Conservation (phyloP, 176 grass and related monocot species). For the Lolium multiflorum region DNA sequence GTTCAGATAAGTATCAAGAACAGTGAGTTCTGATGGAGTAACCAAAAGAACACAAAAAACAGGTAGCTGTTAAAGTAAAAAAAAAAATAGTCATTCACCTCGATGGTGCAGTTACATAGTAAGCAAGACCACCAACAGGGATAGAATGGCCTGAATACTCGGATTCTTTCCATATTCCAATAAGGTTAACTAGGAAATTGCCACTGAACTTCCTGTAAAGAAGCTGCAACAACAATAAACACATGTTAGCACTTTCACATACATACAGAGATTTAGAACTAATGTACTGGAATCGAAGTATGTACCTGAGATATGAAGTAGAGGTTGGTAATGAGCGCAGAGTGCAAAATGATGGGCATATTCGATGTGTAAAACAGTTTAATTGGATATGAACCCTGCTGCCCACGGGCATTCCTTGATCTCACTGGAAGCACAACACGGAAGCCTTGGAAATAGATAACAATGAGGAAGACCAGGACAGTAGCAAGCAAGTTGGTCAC, state of each 20-base stretch:
- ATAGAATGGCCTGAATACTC: constrained; percentile 89
- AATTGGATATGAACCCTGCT: constrained; percentile 98
- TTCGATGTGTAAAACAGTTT: constrained; percentile 98
- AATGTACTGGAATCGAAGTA: neutral
- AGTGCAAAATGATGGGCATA: constrained; percentile 98
- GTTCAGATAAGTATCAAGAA: constrained; percentile 38
- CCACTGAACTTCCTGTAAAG: constrained; percentile 93
- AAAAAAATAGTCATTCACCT: constrained; percentile 58
- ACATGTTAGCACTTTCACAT: constrained; percentile 27
- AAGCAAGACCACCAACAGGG: constrained; percentile 92
- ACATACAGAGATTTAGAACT: constrained; percentile 1
- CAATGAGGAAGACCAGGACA: constrained; percentile 91
- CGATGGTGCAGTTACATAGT: constrained; percentile 97
- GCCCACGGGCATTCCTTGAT: constrained; percentile 90
- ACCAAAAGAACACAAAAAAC: constrained; percentile 4
- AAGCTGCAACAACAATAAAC: constrained; percentile 59
- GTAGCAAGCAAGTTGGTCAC: constrained; percentile 97
- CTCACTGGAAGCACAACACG: constrained; percentile 93
- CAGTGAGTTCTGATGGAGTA: neutral
- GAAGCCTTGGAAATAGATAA: constrained; percentile 98
- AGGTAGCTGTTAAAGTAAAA: constrained; percentile 1
- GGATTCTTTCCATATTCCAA: constrained; percentile 94
- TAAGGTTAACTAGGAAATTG: constrained; percentile 85
- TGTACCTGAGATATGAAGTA: constrained; percentile 96
- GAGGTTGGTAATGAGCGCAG: constrained; percentile 88